Base-by-base conservation (phyloP, 306 rosid genomes). In the Malus orientalis region DNA sequence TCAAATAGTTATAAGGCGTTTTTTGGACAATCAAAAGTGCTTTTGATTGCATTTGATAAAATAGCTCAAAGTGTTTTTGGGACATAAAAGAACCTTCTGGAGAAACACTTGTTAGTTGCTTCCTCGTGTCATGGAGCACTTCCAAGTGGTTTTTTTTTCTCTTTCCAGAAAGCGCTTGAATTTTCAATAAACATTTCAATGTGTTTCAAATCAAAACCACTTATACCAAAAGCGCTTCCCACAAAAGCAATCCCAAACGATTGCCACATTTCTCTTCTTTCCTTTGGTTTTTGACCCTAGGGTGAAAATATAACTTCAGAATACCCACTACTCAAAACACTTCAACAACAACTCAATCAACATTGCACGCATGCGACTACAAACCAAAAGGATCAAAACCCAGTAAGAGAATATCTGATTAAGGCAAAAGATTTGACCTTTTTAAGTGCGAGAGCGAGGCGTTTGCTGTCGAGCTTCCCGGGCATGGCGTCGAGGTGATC, bases 401-500 rank as follows among this genome's bases (percentile, higher is more conserved):
- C 25, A 66, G 11, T 38, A 1, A 55, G 19, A 15, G 29, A 59
- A 42, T 55, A 25, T 40, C 27, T 19, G 44, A 45, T 38, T 0
- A 22, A 22, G 18, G 11, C 47, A 42, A 29, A 51, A 36, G 33
- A n/a, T 47, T 16, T 25, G 5, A 94, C 98, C 97, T 92, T 94
- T 81, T 94, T 94, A 55, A 94, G 98, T 2, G 92, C 87, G 23
- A 90, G 88, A 70, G 98, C 98, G 0, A 94, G 81, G 49, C 85
- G 83, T 88, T 94, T 92, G 75, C 90, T 92, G 79, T 94, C 95
- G 76, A 90, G 97, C 84, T 90, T 94, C 71, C 76, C 82, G 23
- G 97, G 88, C 97, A 87, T 88, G 74, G 98, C 84, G 71, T 94
- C 91, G 1, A 94, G 87, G 44, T 81, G 93, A 68, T 86, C 79